Base-by-base conservation (phyloP, 257 asterid genomes). In the Leonotis leonurus region DNA sequence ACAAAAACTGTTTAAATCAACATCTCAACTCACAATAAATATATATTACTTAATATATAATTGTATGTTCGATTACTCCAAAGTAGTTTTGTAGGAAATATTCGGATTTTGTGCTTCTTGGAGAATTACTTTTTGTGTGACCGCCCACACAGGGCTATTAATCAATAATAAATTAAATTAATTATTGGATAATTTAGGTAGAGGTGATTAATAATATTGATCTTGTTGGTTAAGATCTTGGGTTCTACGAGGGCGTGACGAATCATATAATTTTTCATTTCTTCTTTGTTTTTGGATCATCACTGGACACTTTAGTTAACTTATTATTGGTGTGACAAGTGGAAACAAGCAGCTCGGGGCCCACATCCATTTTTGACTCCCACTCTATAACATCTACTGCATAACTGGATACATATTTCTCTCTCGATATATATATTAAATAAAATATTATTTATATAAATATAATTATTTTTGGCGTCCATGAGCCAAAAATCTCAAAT, bases 21-120 rank as follows among this genome's bases (percentile, higher is more conserved):
- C 21, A 48, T 65, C 7, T 12, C 30, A 45, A 27, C 36, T 50
- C 22, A 20, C 30, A 11, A 53, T n/a, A 56, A 8, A 4, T 12
- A 20, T 21, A 36, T 59, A 54, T 25, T 21, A 36, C 54, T 62
- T 25, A 9, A 20, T 21, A 36, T 59, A 54, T 25, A 20, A 36
- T 58, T 62, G 20, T 32, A 29, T 50, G 74, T 32, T 81, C 18
- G 87, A 69, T 73, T 46, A 54, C 46, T 55, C 70, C 87, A 62
- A 68, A 30, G 75, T 71, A 71, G 60, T 44, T 33, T 70, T 41
- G 44, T 27, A 27, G 69, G 80, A 67, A 22, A 70, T 78, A 78
- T 74, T 74, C 80, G 32, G 1, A 30, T 46, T 41, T 63, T 67
- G 51, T 78, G 78, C 83, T 64, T 61, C 52, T 44, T 60, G 39